Conservation (phyloP, 805 yeast genomes). For the Sugiyamaella chiloensis region DNA sequence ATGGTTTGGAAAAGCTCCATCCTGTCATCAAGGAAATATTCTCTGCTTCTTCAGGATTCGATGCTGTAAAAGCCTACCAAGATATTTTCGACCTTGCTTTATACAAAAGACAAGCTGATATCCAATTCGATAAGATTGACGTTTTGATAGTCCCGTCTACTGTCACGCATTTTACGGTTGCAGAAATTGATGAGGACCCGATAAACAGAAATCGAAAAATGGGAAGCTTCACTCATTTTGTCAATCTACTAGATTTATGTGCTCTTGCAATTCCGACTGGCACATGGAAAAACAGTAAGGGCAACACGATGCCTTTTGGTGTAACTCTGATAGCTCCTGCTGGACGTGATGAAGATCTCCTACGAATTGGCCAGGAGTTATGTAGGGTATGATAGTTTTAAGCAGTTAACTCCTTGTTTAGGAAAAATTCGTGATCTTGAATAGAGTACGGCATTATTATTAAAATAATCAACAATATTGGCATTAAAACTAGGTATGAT, state of each 20-base stretch:
- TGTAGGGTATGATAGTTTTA: no score
- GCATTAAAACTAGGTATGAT: no score
- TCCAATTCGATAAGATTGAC: conserved; percentile 58
- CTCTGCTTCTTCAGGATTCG: conserved; percentile 67
- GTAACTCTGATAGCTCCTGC: neutral
- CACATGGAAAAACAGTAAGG: conserved; percentile 69
- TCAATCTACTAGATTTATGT: conserved; percentile 87
- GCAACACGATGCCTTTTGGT: neutral
- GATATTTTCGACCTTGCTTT: conserved; percentile 85
- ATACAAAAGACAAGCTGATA: conserved; percentile 61
- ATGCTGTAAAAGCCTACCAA: conserved; percentile 80
- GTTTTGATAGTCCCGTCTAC: conserved; percentile 89
- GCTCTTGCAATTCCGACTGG: conserved; percentile 92
- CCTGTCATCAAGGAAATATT: conserved; percentile 79
- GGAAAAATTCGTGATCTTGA: no score
- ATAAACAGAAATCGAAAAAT: conserved; percentile 78
- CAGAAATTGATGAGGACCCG: conserved; percentile 72
- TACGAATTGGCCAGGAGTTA: neutral
- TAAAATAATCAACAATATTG: no score
- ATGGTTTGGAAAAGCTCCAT: conserved; percentile 57
- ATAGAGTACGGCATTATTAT: no score
- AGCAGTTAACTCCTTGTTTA: no score
- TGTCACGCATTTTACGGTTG: conserved; percentile 84
- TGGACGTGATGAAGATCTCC: neutral
- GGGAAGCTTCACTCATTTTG: conserved; percentile 97